These are phyloP conservation scores for Epichloe festucae DNA, from an alignment of 2,329 filamentous ascomycete genomes.

Conservation along the genomic window DNA sequence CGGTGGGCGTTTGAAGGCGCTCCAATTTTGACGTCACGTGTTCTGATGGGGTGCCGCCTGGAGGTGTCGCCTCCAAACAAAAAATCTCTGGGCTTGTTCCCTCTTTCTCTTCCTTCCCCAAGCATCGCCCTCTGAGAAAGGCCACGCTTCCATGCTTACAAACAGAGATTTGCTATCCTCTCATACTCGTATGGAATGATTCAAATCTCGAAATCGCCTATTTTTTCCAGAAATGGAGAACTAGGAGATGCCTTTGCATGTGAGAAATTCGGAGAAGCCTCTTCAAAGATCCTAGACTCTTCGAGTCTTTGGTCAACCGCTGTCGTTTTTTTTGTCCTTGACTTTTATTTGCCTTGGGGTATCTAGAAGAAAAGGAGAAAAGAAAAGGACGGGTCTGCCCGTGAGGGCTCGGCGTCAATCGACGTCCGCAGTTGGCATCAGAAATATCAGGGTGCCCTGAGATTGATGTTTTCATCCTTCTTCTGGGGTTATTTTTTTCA, in stretches of 20 bases:
- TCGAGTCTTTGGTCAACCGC: constrained; percentile 6
- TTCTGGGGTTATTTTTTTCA: neutral
- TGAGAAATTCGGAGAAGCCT: constrained; percentile 15
- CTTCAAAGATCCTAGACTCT: constrained; percentile 1
- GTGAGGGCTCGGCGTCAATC: constrained; percentile 12
- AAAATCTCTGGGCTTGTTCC: neutral
- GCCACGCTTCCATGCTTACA: constrained; percentile 14
- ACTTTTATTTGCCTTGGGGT: neutral
- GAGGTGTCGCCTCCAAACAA: neutral
- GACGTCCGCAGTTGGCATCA: constrained; percentile 13
- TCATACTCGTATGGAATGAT: neutral
- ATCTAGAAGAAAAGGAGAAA: neutral
- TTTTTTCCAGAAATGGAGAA: neutral
- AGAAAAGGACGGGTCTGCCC: constrained; percentile 12
- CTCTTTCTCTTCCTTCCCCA: constrained; percentile 3
- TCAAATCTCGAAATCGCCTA: neutral
- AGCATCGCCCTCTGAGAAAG: constrained; percentile 13
- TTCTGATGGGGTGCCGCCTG: neutral
- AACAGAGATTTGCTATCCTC: constrained; percentile 8
- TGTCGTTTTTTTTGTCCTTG: constrained; percentile 5
- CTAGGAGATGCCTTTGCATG: constrained; percentile 6
- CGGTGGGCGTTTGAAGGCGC: neutral
- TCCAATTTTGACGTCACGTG: constrained; percentile 8
- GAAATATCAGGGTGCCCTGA: constrained; percentile 10
- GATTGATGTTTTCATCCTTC: neutral